Evolutionary conservation across 208 protist species (phyloP), one percentile per base, ranked within the genome.

Genomic region (Porcisia deanei): DNA sequence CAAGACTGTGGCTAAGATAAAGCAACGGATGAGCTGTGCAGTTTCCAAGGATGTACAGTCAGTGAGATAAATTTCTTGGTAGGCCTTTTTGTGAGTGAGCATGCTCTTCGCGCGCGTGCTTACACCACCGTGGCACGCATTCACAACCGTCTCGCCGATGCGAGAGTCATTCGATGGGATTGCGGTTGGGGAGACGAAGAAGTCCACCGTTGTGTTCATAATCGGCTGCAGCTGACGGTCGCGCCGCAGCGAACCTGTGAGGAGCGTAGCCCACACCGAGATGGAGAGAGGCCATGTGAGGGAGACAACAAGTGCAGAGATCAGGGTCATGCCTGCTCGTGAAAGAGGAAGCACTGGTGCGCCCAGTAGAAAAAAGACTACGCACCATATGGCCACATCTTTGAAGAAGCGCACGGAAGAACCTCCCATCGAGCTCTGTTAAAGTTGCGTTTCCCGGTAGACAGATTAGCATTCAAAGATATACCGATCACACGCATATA

Each of bases 1-100:
- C 54, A 94, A 76, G 10, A 83, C 75, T 1, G 52, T 64, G 0
- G 83, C 65, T 25, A 91, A 71, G 41, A 85, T 60, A 47, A 83
- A 79, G 64, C 80, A 83, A 18, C 79, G 74, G 20, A 39, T 49
- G n/a, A 65, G 41, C 49, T 63, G 69, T 39, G 39, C 37, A 59
- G 53, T 41, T 16, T 73, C 54, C 37, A 3, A 8, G 16, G 69
- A 63, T 3, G 45, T 18, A n/a, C 3, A 71, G 52, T 25, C 61
- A 34, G 16, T 18, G 25, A 18, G 37, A 66, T 37, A 9, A 39
- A 61, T 9, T 10, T 37, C 57, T 37, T 37, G 4, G n/a, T 39
- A 7, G 5, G 0, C 25, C 10, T 61, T 61, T 61, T 61, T 37
- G 20, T 37, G 12, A 58, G 54, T 7, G 59, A 64, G 25, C 34